Evolutionary conservation across 2,329 filamentous ascomycete genomes (phyloP).

Genomic region (Colletotrichum orchidophilum): DNA sequence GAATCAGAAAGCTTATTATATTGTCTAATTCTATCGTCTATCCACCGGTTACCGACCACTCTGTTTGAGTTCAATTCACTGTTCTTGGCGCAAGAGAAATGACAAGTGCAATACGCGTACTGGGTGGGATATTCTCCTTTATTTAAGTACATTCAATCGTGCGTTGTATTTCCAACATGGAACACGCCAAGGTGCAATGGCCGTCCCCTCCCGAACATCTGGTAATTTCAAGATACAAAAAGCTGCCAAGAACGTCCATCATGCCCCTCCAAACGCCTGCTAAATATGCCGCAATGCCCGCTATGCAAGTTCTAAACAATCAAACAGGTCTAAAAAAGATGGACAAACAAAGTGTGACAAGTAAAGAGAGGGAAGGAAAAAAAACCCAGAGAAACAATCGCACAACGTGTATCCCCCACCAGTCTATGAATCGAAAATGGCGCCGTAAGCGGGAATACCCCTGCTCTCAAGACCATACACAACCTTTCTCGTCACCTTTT

Average conservation of each 20-base stretch:
- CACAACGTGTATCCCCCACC: neutral
- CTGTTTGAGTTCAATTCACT: too few species aligned
- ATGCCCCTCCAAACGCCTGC: neutral
- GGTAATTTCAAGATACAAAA: neutral
- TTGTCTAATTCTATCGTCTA: neutral
- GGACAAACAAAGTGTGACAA: neutral
- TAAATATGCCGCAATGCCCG: neutral
- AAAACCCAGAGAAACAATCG: neutral
- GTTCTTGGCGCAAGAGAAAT: too few species aligned
- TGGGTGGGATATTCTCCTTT: too few species aligned
- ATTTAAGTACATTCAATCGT: neutral
- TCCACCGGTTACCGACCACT: too few species aligned
- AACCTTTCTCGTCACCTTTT: slow-evolving; percentile 71
- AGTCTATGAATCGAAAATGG: slow-evolving; percentile 71
- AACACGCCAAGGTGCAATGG: neutral
- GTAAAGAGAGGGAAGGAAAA: too few species aligned
- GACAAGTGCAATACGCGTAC: too few species aligned
- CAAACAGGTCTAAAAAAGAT: neutral
- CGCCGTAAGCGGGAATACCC: slow-evolving; percentile 74
- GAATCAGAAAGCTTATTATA: rapidly evolving
- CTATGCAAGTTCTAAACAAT: neutral
- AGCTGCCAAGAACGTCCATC: neutral
- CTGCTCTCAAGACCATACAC: slow-evolving; percentile 75
- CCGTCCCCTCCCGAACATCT: neutral
- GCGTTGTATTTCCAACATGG: neutral